These are phyloP conservation scores for Suhomyces ambrosiae DNA, from an alignment of 1,139 yeast species.

Conservation along the genomic window DNA sequence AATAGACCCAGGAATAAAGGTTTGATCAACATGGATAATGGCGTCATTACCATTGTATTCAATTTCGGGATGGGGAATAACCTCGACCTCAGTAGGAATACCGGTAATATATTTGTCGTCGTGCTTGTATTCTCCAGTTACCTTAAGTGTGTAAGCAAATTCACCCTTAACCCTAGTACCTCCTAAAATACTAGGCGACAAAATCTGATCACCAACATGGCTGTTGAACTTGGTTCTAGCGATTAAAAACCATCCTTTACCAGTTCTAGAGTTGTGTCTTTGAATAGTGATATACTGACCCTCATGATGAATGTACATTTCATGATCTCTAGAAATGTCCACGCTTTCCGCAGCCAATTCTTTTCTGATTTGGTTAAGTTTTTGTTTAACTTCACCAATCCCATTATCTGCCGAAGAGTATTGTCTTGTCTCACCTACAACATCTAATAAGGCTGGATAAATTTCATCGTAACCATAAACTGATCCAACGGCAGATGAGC, in stretches of 20 bases:
- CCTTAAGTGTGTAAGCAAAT: constrained; percentile 60
- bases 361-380: constrained; percentile 59
- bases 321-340: constrained; percentile 72
- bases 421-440: constrained; percentile 73
- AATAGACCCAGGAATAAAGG: constrained; percentile 88
- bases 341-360: constrained; percentile 65
- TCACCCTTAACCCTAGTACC: constrained; percentile 67
- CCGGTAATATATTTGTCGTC: constrained; percentile 52
- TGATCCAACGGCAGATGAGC: constrained; percentile 93
- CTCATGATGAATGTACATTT: constrained; percentile 93
- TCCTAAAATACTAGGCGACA: constrained; percentile 62
- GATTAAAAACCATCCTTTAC: constrained; percentile 85
- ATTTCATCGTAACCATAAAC: constrained; percentile 94
- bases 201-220: constrained; percentile 46
- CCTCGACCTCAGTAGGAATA: constrained; percentile 64
- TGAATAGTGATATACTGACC: constrained; percentile 92
- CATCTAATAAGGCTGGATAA: constrained; percentile 76
- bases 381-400: constrained; percentile 68
- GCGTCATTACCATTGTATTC: constrained; percentile 48
- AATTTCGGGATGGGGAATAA: constrained; percentile 53
- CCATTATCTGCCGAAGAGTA: constrained; percentile 66
- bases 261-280: constrained; percentile 79
- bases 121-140: constrained; percentile 50
- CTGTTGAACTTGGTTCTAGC: constrained; percentile 77
- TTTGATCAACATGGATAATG: constrained; percentile 53